These are phyloP conservation scores for Poa pratensis DNA, from an alignment of 176 grass and related monocot species.

Conservation along the genomic window DNA sequence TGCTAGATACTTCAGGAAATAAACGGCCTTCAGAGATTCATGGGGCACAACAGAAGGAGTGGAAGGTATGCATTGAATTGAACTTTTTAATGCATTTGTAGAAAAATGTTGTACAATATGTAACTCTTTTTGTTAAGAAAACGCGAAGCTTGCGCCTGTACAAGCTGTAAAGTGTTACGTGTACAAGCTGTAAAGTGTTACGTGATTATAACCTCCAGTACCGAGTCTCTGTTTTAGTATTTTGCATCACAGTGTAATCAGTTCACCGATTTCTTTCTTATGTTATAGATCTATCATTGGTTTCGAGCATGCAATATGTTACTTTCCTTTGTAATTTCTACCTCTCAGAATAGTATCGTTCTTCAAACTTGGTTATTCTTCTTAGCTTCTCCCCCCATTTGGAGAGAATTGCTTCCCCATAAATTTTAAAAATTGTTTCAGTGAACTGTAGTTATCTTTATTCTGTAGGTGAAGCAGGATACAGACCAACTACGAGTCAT, in stretches of 20 bases:
- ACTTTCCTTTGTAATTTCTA: constrained; percentile 10
- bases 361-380: not conserved
- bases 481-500: constrained; percentile 83
- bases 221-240: not conserved
- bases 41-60: constrained; percentile 61
- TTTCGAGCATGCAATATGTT: not conserved
- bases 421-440: constrained; percentile 23
- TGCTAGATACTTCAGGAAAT: constrained; percentile 79
- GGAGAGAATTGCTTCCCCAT: not conserved
- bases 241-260: not conserved
- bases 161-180: not conserved
- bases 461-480: constrained; percentile 81
- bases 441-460: constrained; percentile 11
- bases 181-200: not conserved
- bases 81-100: not conserved
- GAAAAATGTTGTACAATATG: not conserved
- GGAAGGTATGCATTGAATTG: constrained; percentile 68
- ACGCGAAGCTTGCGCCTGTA: not conserved
- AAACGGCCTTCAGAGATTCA: constrained; percentile 36
- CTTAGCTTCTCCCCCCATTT: not conserved
- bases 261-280: not conserved
- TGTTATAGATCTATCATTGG: not conserved
- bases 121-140: not conserved
- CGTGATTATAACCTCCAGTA: not conserved
- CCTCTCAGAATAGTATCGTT: not conserved